phyloP scores from a whole-genome alignment of 768 basidiomycete genomes.

The Xanthoconium purpureum region DNA sequence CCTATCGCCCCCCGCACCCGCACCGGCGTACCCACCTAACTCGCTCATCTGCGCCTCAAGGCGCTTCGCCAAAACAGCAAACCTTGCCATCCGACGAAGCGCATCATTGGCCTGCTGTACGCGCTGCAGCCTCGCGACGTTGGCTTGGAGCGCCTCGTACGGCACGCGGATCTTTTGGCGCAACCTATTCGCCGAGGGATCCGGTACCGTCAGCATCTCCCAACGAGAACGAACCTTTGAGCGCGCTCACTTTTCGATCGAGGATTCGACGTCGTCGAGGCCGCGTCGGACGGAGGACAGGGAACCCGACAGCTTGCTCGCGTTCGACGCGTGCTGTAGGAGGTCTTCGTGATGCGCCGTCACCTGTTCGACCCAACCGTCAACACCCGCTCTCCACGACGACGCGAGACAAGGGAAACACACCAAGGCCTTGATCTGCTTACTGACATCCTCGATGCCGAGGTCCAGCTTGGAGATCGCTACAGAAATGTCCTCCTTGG shows the following conservation, averaged over 20 bases:
- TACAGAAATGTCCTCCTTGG: constrained; percentile 84
- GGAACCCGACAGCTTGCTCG: constrained; percentile 67
- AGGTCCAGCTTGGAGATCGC: constrained; percentile 85
- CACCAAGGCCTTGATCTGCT: constrained; percentile 84
- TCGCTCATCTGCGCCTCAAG: constrained; percentile 85
- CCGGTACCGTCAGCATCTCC: not conserved
- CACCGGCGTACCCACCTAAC: constrained; percentile 30
- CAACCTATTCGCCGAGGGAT: constrained; percentile 45
- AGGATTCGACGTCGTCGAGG: constrained; percentile 68
- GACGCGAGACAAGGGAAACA: constrained; percentile 21
- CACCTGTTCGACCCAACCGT: constrained; percentile 48
- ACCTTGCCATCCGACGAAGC: constrained; percentile 79
- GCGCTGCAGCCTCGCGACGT: constrained; percentile 71
- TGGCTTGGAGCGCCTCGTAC: constrained; percentile 66
- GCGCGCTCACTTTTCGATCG: constrained; percentile 66
- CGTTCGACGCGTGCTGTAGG: constrained; percentile 75
- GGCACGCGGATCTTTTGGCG: constrained; percentile 84
- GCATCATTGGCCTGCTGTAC: constrained; percentile 83
- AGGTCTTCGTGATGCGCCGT: constrained; percentile 79
- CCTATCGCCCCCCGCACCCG: not conserved
- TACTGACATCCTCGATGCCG: constrained; percentile 88
- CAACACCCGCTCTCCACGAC: not conserved
- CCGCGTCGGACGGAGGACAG: constrained; percentile 65
- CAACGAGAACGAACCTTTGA: not conserved
- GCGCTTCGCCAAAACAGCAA: constrained; percentile 77